Percentiles rank a stretch among this genome's conserved stretches.
Conservation (phyloP, 257 asterid genomes). For the Nemophila menziesii region DNA sequence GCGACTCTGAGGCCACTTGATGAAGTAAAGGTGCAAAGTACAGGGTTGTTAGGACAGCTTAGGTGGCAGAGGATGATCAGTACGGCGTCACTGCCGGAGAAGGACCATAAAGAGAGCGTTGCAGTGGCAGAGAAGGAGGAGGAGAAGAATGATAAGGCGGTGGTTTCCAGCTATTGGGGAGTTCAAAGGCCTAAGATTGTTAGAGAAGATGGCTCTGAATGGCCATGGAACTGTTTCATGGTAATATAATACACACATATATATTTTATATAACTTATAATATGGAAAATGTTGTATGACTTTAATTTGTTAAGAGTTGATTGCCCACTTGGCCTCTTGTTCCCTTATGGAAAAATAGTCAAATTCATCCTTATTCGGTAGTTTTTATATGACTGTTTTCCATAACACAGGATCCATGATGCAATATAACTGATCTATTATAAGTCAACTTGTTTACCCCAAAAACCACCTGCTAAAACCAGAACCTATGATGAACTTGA, state of each 20-base stretch:
- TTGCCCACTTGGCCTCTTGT: no score
- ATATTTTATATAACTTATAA: no score
- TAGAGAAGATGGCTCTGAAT: slow-evolving; percentile 71
- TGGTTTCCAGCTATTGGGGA: slow-evolving; percentile 83
- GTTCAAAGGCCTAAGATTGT: slow-evolving; percentile 37
- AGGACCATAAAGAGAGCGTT: slow-evolving; percentile 20
- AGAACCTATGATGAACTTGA: no score
- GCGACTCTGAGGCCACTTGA: slow-evolving; percentile 15
- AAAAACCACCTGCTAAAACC: no score
- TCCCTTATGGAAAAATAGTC: no score
- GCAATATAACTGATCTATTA: no score
- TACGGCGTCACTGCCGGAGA: slow-evolving; percentile 24
- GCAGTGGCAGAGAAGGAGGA: slow-evolving; percentile 18
- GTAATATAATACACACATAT: slow-evolving; percentile 22
- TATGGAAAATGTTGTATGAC: no score
- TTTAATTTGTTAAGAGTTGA: no score
- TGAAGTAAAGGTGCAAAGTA: slow-evolving; percentile 22
- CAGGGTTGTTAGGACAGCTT: slow-evolving; percentile 21
- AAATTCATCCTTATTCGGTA: no score
- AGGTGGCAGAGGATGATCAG: slow-evolving; percentile 49
- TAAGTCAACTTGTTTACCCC: no score
- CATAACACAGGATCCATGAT: no score
- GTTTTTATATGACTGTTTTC: no score
- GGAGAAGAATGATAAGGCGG: slow-evolving; percentile 20
- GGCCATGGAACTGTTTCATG: slow-evolving; percentile 99